These are phyloP conservation scores for Tylopilus orsonianus DNA, from an alignment of 1,284 basidiomycete species.

Conservation along the genomic window DNA sequence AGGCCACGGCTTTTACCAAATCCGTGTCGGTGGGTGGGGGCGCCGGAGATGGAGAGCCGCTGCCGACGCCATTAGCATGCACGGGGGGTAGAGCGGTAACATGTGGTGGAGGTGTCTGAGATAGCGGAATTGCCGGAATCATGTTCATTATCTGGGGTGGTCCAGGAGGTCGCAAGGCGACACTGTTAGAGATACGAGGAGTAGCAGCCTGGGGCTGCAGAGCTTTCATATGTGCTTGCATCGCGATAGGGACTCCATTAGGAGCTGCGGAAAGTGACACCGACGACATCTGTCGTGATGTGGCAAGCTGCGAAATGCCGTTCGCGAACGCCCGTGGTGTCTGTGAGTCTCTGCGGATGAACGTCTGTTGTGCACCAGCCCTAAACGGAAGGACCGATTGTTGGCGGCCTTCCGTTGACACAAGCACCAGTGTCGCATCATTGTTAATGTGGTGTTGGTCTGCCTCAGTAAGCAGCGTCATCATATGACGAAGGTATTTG, in stretches of 20 bases:
- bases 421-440: conserved; percentile 43
- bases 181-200: conserved; percentile 56
- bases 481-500: conserved; percentile 57
- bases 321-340: conserved; percentile 29
- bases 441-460: conserved; percentile 46
- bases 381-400: conserved; percentile 38
- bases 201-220: conserved; percentile 45
- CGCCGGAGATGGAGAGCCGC: conserved; percentile 24
- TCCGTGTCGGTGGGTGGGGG: conserved; percentile 26
- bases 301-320: conserved; percentile 28
- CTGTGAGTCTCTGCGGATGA: conserved; percentile 42
- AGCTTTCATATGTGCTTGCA: conserved; percentile 57
- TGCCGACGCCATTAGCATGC: conserved; percentile 11
- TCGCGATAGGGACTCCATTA: conserved; percentile 47
- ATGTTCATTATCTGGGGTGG: conserved; percentile 30
- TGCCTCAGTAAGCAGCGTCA: conserved; percentile 50
- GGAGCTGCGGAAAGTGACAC: conserved; percentile 31
- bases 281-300: conserved; percentile 27
- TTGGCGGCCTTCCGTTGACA: conserved; percentile 40
- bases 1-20: conserved; percentile 15
- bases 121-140: conserved; percentile 20
- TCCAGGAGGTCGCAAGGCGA: conserved; percentile 34
- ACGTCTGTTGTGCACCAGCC: conserved; percentile 35
- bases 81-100: conserved; percentile 4
- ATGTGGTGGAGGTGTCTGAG: conserved; percentile 23